Base-by-base conservation (phyloP, 2,329 filamentous ascomycete species). In the Pyrenophora graminea region DNA sequence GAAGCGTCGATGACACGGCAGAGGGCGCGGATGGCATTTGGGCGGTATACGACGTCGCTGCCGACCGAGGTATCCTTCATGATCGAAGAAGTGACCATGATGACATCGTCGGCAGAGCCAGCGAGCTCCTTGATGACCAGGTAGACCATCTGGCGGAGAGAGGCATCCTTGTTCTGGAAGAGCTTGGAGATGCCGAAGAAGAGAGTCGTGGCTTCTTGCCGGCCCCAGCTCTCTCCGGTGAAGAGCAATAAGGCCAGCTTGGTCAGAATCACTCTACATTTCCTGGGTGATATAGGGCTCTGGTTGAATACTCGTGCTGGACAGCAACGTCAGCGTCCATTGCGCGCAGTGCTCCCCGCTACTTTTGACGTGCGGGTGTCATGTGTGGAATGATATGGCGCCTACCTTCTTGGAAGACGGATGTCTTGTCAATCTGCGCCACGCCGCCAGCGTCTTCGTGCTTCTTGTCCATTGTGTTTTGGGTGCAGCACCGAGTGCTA, bases 151-250 rank as follows among this genome's bases (percentile, higher is more conserved):
- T 99, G 94, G 69, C 94, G 91, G 72, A 99, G 82, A 67, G 91
- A 93, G 68, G 92, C 89, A 87, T 99, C 94, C 78, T 97, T 97
- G 79, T 97, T 97, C 82, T 97, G 93, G 83, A 99, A 99, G 55
- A 97, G 85, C 83, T 97, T 97, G 56, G 93, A 97, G 76, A 73
- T 97, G 66, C 93, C 92, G 75, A 97, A 97, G 85, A 99, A 99
- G 61, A 99, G 88, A 40, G 91, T 93, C 27, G 94, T 97, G 64
- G 94, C 94, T 84, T 99, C 94, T 72, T 96, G 95, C 53, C 89
- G 93, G 39, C 93, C 92, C 81, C 97, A 99, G 73, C 87, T 91
- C 80, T 99, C 94, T 66, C 94, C 94, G 17, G 91, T 97, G 77
- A 97, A 97, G 66, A 99, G 84, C 60, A 99, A 87, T 52, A 97